A percentile compares a stretch with the other conserved stretches of the same genome.
Conservation (phyloP, 2,329 filamentous ascomycete species). For the Zymoseptoria tritici region DNA sequence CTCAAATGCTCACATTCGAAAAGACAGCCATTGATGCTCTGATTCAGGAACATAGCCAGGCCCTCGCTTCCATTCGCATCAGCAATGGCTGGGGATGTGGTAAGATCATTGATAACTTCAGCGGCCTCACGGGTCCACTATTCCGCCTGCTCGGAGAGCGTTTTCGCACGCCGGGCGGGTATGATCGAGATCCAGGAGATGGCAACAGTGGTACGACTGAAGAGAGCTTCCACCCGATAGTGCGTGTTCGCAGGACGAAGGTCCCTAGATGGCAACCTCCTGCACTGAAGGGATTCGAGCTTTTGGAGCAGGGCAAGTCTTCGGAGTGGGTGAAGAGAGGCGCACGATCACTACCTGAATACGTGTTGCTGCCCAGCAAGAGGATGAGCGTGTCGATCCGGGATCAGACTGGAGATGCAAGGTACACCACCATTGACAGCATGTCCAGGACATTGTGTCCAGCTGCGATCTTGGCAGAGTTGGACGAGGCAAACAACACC, state of each 20-base stretch:
- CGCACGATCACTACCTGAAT: background rate
- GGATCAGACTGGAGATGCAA: background rate
- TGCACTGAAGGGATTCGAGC: background rate
- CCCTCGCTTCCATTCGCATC: background rate
- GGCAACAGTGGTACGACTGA: constrained; percentile 2
- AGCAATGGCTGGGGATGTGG: constrained; percentile 10
- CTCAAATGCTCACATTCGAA: constrained; percentile 10
- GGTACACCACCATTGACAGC: background rate
- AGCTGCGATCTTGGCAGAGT: background rate
- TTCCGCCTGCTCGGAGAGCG: constrained; percentile 7
- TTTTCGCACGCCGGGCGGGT: constrained; percentile 6
- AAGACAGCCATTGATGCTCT: constrained; percentile 5
- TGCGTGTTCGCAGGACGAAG: constrained; percentile 5
- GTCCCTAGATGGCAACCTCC: constrained; percentile 5
- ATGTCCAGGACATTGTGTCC: background rate
- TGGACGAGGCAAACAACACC: background rate
- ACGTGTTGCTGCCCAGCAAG: background rate
- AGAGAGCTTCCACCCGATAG: constrained; percentile 9
- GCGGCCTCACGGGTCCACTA: constrained; percentile 6
- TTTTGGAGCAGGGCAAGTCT: constrained; percentile 43
- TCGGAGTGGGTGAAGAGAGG: background rate
- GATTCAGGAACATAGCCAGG: constrained; percentile 4
- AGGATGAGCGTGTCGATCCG: background rate
- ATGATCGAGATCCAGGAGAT: constrained; percentile 1
- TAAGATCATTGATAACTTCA: constrained; percentile 12